Evolutionary conservation across 2,329 filamentous ascomycete species (phyloP).

Genomic region (Colletotrichum camelliae): DNA sequence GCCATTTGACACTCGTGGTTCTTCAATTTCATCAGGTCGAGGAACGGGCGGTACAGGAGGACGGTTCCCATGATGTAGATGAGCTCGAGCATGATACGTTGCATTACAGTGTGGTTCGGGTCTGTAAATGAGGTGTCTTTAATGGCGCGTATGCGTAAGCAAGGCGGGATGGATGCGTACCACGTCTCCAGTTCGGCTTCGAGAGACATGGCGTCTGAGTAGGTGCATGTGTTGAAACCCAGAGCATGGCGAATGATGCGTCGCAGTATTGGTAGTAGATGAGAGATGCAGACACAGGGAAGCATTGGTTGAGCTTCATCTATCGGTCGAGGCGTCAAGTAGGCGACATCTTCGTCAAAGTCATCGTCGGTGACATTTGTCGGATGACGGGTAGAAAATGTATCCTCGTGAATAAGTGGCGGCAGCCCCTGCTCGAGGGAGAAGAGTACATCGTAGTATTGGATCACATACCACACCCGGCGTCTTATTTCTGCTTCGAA

Average conservation of each 20-base stretch:
- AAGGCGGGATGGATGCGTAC: not conserved
- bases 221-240: not conserved
- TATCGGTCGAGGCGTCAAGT: not conserved
- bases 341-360: not conserved
- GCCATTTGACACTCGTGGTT: not conserved
- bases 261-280: not conserved
- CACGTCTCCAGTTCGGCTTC: not conserved
- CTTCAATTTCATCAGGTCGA: not conserved
- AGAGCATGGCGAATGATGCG: not conserved
- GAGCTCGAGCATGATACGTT: not conserved
- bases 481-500: not conserved
- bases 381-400: not conserved
- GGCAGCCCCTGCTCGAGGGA: not conserved
- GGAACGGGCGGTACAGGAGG: not conserved
- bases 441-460: not conserved
- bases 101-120: not conserved
- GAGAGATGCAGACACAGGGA: not conserved
- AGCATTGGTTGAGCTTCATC: not conserved
- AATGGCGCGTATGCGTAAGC: not conserved
- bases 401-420: not conserved
- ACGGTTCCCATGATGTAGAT: not conserved
- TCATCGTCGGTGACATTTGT: not conserved
- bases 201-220: not conserved
- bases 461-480: not conserved
- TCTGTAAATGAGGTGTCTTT: not conserved